Conservation (phyloP, 345 rosid genomes). For the Diplotaxis tenuifolia region DNA sequence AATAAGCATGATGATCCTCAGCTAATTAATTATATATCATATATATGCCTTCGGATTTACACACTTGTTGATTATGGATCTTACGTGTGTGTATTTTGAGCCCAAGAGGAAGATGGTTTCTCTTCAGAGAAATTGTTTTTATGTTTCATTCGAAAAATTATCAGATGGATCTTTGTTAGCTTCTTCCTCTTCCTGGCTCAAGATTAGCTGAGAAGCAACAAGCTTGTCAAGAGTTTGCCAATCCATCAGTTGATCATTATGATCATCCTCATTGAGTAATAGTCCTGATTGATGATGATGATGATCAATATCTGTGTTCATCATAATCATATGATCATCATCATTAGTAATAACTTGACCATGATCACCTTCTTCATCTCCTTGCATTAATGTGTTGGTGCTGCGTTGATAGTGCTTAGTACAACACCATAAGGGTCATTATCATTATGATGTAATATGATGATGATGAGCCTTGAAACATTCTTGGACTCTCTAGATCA, state of each 20-base stretch:
- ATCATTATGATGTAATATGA: conserved; percentile 25
- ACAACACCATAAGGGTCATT: conserved; percentile 34
- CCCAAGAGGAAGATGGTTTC: conserved; percentile 34
- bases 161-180: conserved; percentile 33
- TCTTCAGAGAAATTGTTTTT: conserved; percentile 32
- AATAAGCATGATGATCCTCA: not conserved
- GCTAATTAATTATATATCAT: conserved; percentile 11
- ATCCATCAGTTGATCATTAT: conserved; percentile 38
- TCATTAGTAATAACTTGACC: conserved; percentile 18
- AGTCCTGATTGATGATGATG: conserved; percentile 13
- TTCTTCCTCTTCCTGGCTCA: conserved; percentile 37
- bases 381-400: conserved; percentile 24
- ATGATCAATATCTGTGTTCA: conserved; percentile 24
- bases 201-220: conserved; percentile 39
- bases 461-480: conserved; percentile 42
- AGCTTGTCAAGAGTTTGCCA: conserved; percentile 40
- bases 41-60: not conserved
- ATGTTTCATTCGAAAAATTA: conserved; percentile 31
- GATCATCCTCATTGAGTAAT: conserved; percentile 19
- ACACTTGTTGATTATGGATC: conserved; percentile 5
- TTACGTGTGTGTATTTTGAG: conserved; percentile 34
- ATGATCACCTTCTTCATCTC: conserved; percentile 22
- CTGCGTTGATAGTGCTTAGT: conserved; percentile 24
- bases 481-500: conserved; percentile 64
- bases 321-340: conserved; percentile 33